phyloP scores from a whole-genome alignment of 2,329 filamentous ascomycete species.

The Penicillium sp. region DNA sequence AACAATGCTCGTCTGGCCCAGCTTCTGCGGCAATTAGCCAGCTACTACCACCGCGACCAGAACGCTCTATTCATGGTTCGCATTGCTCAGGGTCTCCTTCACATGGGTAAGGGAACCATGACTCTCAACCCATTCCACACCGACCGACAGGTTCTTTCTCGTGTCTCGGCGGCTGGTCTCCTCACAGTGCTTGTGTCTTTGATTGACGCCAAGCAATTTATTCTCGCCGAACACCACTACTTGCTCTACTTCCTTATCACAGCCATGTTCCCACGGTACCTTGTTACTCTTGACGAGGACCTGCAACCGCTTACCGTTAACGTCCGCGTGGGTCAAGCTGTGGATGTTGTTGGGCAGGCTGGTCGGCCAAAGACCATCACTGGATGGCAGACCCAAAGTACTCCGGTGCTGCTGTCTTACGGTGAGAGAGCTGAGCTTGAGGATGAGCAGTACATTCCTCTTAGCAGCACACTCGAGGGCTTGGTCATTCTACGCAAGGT shows the following conservation, averaged over 20 bases:
- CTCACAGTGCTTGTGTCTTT: constrained; percentile 88
- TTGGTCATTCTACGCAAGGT: constrained; percentile 97
- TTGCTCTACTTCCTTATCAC: constrained; percentile 96
- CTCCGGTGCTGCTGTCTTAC: constrained; percentile 90
- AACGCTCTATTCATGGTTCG: constrained; percentile 98
- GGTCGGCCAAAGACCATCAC: constrained; percentile 98
- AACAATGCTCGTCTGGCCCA: constrained; percentile 97
- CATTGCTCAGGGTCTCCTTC: constrained; percentile 92
- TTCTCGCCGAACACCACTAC: constrained; percentile 75
- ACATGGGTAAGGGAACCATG: constrained; percentile 99
- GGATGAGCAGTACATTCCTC: constrained; percentile 92
- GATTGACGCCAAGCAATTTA: constrained; percentile 90
- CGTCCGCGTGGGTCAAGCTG: constrained; percentile 94
- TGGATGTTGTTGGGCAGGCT: constrained; percentile 96
- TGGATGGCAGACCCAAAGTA: constrained; percentile 99
- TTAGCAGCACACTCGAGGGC: constrained; percentile 89
- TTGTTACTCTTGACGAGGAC: constrained; percentile 93
- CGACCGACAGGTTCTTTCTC: constrained; percentile 90
- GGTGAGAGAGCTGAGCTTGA: constrained; percentile 95
- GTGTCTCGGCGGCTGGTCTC: constrained; percentile 84
- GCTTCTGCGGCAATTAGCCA: constrained; percentile 87
- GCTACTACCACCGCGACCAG: constrained; percentile 96
- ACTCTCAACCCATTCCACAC: constrained; percentile 99
- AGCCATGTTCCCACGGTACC: constrained; percentile 94
- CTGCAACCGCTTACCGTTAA: constrained; percentile 93